phyloP scores from a whole-genome alignment of 2,329 filamentous ascomycete species.

The Pseudogymnoascus sp. region DNA sequence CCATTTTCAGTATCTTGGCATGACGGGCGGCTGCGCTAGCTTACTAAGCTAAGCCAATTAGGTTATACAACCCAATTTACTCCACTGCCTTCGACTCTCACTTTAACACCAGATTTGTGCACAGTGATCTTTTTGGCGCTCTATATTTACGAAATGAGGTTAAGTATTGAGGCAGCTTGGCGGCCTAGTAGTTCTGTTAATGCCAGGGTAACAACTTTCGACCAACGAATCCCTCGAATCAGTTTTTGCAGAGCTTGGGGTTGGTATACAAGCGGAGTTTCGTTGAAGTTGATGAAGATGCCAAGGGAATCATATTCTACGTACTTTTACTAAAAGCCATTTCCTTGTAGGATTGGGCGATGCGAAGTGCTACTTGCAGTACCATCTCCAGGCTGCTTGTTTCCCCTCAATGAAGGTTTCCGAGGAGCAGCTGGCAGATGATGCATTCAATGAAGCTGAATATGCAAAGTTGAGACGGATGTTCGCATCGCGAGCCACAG shows the following conservation, averaged over 20 bases:
- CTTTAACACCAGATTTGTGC: slow-evolving; percentile 65
- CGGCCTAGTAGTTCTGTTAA: slow-evolving; percentile 68
- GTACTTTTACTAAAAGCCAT: slow-evolving; percentile 81
- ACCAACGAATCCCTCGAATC: slow-evolving; percentile 89
- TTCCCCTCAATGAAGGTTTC: not conserved
- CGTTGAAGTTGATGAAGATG: slow-evolving; percentile 36
- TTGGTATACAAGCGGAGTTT: slow-evolving; percentile 43
- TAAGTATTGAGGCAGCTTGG: slow-evolving; percentile 78
- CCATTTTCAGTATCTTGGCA: slow-evolving; percentile 1
- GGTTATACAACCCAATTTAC: slow-evolving; percentile 14
- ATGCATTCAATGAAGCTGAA: not conserved
- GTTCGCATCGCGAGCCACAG: not conserved
- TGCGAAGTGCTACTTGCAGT: not conserved
- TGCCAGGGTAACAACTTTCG: slow-evolving; percentile 73
- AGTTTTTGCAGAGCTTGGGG: slow-evolving; percentile 52
- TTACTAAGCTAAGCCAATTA: slow-evolving; percentile 13
- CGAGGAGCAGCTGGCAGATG: not conserved
- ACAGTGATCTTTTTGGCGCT: slow-evolving; percentile 66
- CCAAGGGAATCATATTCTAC: slow-evolving; percentile 76
- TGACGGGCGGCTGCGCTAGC: slow-evolving; percentile 6
- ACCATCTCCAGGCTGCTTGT: not conserved
- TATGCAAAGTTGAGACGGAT: not conserved
- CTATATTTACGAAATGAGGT: slow-evolving; percentile 56
- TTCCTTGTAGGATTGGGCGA: slow-evolving; percentile 80
- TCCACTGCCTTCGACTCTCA: no score